Evolutionary conservation across 2,329 filamentous ascomycete genomes (phyloP), one percentile per base, ranked within the genome.

Genomic region (Neofusicoccum cordaticola): DNA sequence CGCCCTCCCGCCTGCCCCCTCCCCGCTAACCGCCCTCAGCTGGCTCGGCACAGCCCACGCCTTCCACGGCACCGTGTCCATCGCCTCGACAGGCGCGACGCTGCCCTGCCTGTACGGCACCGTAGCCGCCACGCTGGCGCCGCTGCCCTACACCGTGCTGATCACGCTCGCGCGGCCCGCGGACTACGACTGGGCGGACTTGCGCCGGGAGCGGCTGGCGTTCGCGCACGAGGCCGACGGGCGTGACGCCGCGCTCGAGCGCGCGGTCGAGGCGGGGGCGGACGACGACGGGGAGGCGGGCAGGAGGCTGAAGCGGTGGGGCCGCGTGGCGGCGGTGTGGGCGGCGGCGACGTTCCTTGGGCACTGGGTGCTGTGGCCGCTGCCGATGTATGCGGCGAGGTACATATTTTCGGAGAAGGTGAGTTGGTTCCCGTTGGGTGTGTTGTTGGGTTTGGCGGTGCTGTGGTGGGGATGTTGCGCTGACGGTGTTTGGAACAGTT

Each of bases 41-140:
- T 22, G 84, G 84, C 74, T 86, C 0, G 80, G 81, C 4, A 79
- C 79, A 0, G 82, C 84, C 0, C 74, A 80, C 1, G 73, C 76
- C 0, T 73, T 84, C 2, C 80, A 80, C 17, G 84, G 83, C 1
- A 76, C 78, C 11, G 78, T 86, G 0, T 79, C 78, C 0, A 79
- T 86, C 2, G 69, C 76, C 0, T 78, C 83, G 0, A 85, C 84
- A 0, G 83, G 83, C 0, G 71, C 78, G 50, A 79, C 80, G 0
- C 69, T 85, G 0, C 84, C 84, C 0, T 85, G 82, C 51, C 75
- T 85, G 1, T 85, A 83, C 57, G 84, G 84, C 2, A 84, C 82
- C 0, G 80, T 84, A 0, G 82, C 82, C 0, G 84, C 83, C 0
- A 75, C 78, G 1, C 67, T 82, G 13, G 77, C 76, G 47, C 79